These are phyloP conservation scores for Orychophragmus violaceus DNA, from an alignment of 345 rosid genomes.

Conservation along the genomic window DNA sequence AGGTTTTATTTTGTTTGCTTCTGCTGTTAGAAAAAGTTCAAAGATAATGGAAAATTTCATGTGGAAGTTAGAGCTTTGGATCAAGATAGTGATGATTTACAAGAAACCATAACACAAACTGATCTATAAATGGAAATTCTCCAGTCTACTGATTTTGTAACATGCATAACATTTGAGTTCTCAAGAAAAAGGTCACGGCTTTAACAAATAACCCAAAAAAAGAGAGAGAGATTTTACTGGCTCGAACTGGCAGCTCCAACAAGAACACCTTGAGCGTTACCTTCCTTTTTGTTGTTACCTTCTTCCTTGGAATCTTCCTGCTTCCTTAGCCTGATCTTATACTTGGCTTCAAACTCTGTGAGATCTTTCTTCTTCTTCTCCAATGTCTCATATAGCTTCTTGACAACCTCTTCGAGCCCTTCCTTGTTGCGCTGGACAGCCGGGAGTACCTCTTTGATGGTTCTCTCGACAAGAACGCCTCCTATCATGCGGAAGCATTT, in stretches of 20 bases:
- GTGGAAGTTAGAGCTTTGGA: not conserved
- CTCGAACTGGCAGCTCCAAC: conserved; percentile 77
- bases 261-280: conserved; percentile 92
- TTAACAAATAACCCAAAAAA: not conserved
- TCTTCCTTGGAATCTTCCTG: conserved; percentile 28
- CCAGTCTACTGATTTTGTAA: conserved; percentile 15
- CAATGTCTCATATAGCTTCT: conserved; percentile 73
- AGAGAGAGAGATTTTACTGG: conserved; percentile 17
- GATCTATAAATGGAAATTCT: conserved; percentile 10
- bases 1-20: conserved; percentile 40
- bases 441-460: conserved; percentile 84
- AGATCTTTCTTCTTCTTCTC: conserved; percentile 82
- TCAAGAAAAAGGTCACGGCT: not conserved
- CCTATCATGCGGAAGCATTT: conserved; percentile 92
- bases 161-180: not conserved
- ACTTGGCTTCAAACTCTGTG: conserved; percentile 70
- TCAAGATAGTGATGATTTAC: not conserved
- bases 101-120: not conserved
- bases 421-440: conserved; percentile 92
- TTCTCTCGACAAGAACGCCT: conserved; percentile 91
- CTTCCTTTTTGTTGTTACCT: conserved; percentile 43
- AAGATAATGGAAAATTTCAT: not conserved
- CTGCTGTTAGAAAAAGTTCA: not conserved
- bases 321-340: conserved; percentile 80
- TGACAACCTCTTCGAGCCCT: conserved; percentile 85